Percentiles rank a stretch among this genome's conserved stretches.
phyloP scores from a whole-genome alignment of 2,329 filamentous ascomycete genomes.

The Fusarium tjaetaba region DNA sequence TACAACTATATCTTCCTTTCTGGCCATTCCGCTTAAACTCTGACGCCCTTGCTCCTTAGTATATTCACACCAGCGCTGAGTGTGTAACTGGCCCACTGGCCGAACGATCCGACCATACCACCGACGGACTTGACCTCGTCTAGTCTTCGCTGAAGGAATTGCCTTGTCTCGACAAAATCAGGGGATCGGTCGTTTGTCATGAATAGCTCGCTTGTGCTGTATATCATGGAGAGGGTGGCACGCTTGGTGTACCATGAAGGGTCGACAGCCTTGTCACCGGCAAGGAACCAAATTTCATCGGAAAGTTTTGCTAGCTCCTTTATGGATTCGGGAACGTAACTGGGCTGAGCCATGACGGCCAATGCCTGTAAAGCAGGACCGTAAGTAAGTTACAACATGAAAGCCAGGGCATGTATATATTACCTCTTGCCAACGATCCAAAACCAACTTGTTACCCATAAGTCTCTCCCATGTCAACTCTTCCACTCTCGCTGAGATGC shows the following conservation, averaged over 20 bases:
- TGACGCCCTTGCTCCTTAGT: constrained; percentile 85
- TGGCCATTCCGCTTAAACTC: constrained; percentile 64
- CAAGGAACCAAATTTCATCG: constrained; percentile 93
- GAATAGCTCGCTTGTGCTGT: constrained; percentile 84
- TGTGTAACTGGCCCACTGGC: constrained; percentile 86
- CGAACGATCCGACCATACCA: constrained; percentile 68
- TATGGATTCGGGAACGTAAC: constrained; percentile 78
- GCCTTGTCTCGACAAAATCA: constrained; percentile 79
- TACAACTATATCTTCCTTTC: constrained; percentile 28
- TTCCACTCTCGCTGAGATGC: constrained; percentile 73
- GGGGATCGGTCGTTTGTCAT: constrained; percentile 89
- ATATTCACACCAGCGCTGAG: constrained; percentile 81
- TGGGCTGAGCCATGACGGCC: constrained; percentile 87
- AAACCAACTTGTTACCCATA: constrained; percentile 75
- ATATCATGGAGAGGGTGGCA: constrained; percentile 64
- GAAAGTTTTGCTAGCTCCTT: constrained; percentile 81
- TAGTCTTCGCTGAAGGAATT: constrained; percentile 81
- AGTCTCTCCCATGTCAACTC: constrained; percentile 80
- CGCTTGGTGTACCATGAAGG: constrained; percentile 84
- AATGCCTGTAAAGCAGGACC: constrained; percentile 69
- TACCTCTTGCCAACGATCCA: constrained; percentile 89
- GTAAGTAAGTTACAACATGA: constrained; percentile 19
- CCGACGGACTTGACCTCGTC: constrained; percentile 74
- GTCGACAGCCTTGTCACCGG: constrained; percentile 85
- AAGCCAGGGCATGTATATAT: constrained; percentile 42